Evolutionary conservation across 495 filamentous ascomycete genomes (phyloP), one percentile per base, ranked within the genome.

Genomic region (Penicillium maclennaniae): DNA sequence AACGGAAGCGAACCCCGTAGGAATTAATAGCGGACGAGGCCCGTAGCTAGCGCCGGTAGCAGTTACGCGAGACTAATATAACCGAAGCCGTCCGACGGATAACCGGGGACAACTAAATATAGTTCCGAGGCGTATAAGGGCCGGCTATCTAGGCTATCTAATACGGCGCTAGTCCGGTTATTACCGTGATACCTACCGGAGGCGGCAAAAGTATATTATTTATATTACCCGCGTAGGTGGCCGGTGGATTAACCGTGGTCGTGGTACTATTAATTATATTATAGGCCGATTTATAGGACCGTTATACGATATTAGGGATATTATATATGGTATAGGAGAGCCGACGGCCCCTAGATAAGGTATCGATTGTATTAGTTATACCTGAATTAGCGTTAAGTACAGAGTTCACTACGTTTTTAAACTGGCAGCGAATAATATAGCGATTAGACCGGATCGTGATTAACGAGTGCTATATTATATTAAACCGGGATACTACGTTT

Each of bases 281-380:
- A 43, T 31, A 42, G 16, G 7, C 28, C 15, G 50, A 67, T 43
- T 36, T 65, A 1, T 27, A 47, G 43, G 25, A 37, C 8, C 31
- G 43, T 31, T 65, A 28, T 43, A 5, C 40, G 40, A 7, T 17
- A 28, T 6, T 56, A 1, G 44, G 46, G 12, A 65, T 65, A 7
- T 44, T 5, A 23, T 23, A 5, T 5, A 5, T 23, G 23, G 23
- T 5, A 23, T 23, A 5, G 23, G 23, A 23, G 41, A 49, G 62
- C 39, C 47, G 46, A 5, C 47, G 51, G 49, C 56, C 55, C 0
- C 28, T 44, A 6, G 41, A 67, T 15, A 27, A 57, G 23, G 53
- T 37, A 10, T 41, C 19, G 5, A 55, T 67, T 31, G 43, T 67
- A 31, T 43, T 67, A 9, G 56, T 67, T 0, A 67, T 47, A 4